A percentile compares a stretch with the other conserved stretches of the same genome.
Evolutionary conservation across 2,329 filamentous ascomycete genomes (phyloP).

Genomic region (Pestalotiopsis fici): DNA sequence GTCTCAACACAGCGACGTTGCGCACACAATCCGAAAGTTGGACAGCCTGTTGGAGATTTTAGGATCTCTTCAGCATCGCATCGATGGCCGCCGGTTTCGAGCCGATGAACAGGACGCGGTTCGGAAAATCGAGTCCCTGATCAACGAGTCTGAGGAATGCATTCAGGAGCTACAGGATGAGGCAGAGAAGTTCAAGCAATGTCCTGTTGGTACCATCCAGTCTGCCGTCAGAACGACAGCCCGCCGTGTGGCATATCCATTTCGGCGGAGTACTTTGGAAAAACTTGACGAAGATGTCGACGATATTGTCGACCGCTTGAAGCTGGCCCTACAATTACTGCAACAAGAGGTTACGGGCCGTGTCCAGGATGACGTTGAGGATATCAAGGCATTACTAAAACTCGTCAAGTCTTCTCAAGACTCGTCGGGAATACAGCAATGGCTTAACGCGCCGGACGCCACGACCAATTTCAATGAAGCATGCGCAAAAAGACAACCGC

Average conservation of each 20-base stretch:
- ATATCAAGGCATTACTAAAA: conserved; percentile 25
- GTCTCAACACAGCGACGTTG: conserved; percentile 25
- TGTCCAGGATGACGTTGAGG: conserved; percentile 25
- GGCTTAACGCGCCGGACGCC: conserved; percentile 37
- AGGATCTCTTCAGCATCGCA: conserved; percentile 16
- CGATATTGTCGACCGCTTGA: conserved; percentile 30
- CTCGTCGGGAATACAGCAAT: conserved; percentile 24
- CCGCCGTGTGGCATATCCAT: conserved; percentile 27
- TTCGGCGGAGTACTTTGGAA: conserved; percentile 36
- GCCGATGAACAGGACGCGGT: conserved; percentile 6
- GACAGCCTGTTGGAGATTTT: conserved; percentile 24
- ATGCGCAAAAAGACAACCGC: conserved; percentile 28
- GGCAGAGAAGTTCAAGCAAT: conserved; percentile 20
- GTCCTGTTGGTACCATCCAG: conserved; percentile 8
- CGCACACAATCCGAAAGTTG: conserved; percentile 25
- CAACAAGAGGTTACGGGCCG: conserved; percentile 26
- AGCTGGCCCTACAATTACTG: conserved; percentile 30
- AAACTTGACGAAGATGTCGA: conserved; percentile 38
- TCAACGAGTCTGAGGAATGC: conserved; percentile 6
- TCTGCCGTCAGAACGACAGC: conserved; percentile 14
- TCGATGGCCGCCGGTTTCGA: conserved; percentile 3
- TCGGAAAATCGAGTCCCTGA: conserved; percentile 6
- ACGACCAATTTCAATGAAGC: conserved; percentile 32
- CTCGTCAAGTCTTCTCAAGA: conserved; percentile 24
- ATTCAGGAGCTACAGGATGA: conserved; percentile 6